Evolutionary conservation across 768 basidiomycete genomes (phyloP).

Genomic region (Lenzites betulinus): DNA sequence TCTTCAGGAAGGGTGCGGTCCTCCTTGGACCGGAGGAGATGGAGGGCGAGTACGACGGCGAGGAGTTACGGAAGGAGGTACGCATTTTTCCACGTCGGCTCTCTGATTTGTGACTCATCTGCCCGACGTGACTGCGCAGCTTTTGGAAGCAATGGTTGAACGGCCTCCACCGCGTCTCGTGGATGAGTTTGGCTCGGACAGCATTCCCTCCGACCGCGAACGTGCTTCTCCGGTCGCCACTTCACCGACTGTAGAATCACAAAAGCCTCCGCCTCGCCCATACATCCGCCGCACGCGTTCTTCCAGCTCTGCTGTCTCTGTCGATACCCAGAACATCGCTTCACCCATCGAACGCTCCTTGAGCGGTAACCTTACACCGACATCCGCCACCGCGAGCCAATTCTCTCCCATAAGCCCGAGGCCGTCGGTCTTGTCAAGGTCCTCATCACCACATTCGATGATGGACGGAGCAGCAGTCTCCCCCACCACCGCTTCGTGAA

Average conservation of each 20-base stretch:
- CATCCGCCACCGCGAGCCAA: slow-evolving; percentile 11
- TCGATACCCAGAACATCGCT: slow-evolving; percentile 5
- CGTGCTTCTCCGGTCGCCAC: slow-evolving; percentile 13
- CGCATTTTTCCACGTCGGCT: slow-evolving; percentile 24
- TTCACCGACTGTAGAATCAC: slow-evolving; percentile 29
- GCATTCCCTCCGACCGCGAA: slow-evolving; percentile 20
- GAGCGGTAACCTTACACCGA: slow-evolving; percentile 8
- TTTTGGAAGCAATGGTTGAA: slow-evolving; percentile 85
- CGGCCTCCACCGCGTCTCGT: slow-evolving; percentile 76
- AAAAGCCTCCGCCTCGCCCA: slow-evolving; percentile 53
- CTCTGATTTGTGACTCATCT: neutral
- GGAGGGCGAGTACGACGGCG: slow-evolving; percentile 87
- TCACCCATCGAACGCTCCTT: slow-evolving; percentile 14
- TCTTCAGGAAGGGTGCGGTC: slow-evolving; percentile 88
- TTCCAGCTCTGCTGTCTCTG: slow-evolving; percentile 34
- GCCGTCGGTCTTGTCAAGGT: slow-evolving; percentile 16
- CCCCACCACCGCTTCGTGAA: neutral
- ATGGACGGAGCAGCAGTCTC: slow-evolving; percentile 6
- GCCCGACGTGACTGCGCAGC: slow-evolving; percentile 40
- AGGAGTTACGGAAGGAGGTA: slow-evolving; percentile 83
- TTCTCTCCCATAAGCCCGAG: slow-evolving; percentile 11
- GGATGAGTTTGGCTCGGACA: slow-evolving; percentile 45
- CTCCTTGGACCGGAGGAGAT: slow-evolving; percentile 83
- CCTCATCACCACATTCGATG: slow-evolving; percentile 18
- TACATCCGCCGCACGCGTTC: slow-evolving; percentile 62